Evolutionary conservation across 176 grass and related monocot genomes (phyloP).

Genomic region (Pontederia crassipes): DNA sequence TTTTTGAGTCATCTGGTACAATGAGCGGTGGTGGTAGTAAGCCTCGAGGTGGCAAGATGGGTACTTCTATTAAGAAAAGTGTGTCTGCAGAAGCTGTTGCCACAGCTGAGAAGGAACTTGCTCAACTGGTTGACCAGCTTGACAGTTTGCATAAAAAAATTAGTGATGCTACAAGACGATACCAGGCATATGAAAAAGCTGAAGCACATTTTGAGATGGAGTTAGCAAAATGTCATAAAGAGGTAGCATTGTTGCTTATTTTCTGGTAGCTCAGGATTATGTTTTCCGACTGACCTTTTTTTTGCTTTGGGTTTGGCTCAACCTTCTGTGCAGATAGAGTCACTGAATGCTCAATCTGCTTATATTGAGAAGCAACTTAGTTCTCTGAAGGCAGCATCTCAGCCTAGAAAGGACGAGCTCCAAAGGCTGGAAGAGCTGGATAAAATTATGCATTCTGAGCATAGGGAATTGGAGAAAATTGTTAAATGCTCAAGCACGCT

Average conservation of each 20-base stretch:
- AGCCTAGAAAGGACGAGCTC: conserved; percentile 65
- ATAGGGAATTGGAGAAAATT: conserved; percentile 58
- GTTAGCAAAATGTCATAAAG: conserved; percentile 64
- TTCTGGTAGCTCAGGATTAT: background rate
- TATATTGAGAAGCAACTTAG: conserved; percentile 71
- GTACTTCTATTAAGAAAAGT: conserved; percentile 60
- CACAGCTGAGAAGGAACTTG: conserved; percentile 57
- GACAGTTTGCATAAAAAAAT: conserved; percentile 44
- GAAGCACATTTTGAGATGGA: conserved; percentile 63
- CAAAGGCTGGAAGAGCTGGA: conserved; percentile 56
- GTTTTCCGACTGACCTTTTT: conserved; percentile 6
- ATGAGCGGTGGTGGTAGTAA: conserved; percentile 89
- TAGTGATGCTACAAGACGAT: conserved; percentile 44
- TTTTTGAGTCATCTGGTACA: conserved; percentile 86
- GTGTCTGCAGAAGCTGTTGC: conserved; percentile 50
- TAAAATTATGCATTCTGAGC: conserved; percentile 43
- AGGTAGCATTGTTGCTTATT: conserved; percentile 34
- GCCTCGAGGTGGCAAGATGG: conserved; percentile 66
- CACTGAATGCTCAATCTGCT: conserved; percentile 54
- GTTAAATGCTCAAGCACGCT: conserved; percentile 75
- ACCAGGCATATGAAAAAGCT: conserved; percentile 48
- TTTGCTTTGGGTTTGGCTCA: background rate
- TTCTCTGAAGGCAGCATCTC: conserved; percentile 57
- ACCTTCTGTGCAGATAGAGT: conserved; percentile 52
- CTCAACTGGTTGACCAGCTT: conserved; percentile 51